Conservation (phyloP, 1,284 basidiomycete genomes). For the Cryptococcus hybrid region DNA sequence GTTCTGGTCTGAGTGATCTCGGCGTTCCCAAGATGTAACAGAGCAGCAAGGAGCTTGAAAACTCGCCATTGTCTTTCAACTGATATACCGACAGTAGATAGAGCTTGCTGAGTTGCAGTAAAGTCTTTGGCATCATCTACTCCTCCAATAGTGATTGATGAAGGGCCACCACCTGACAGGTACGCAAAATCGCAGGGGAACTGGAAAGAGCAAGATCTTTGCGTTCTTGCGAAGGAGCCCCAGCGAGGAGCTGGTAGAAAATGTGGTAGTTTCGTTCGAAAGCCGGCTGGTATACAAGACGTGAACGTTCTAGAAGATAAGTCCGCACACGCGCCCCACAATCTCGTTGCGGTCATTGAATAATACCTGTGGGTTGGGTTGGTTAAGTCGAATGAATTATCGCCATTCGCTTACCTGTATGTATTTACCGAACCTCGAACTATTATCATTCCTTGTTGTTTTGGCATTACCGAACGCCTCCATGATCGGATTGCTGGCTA, state of each 20-base stretch:
- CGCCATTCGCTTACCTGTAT: slow-evolving; percentile 70
- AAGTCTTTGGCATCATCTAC: slow-evolving; percentile 98
- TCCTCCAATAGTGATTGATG: slow-evolving; percentile 79
- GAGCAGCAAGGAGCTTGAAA: slow-evolving; percentile 87
- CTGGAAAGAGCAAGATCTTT: slow-evolving; percentile 89
- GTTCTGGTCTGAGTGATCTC: slow-evolving; percentile 77
- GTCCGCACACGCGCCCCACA: slow-evolving; percentile 97
- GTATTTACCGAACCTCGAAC: slow-evolving; percentile 98
- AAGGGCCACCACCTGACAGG: slow-evolving; percentile 87
- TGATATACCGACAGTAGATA: slow-evolving; percentile 95
- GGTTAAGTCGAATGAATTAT: not conserved
- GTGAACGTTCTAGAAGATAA: slow-evolving; percentile 94
- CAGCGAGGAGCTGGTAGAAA: slow-evolving; percentile 99
- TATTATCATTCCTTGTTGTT: slow-evolving; percentile 98
- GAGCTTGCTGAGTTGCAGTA: slow-evolving; percentile 84
- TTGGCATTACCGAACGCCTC: slow-evolving; percentile 99
- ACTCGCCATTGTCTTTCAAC: slow-evolving; percentile 98
- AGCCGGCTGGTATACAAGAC: slow-evolving; percentile 94
- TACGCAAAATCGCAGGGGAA: slow-evolving; percentile 85
- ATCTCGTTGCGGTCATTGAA: slow-evolving; percentile 96
- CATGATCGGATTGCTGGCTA: slow-evolving; percentile 98
- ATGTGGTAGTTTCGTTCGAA: slow-evolving; percentile 99
- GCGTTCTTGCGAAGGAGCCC: slow-evolving; percentile 89
- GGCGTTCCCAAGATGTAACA: slow-evolving; percentile 96
- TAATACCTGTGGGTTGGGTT: slow-evolving; percentile 64